Evolutionary conservation across 2,329 filamentous ascomycete species (phyloP).

Genomic region (Diplodia mutila): DNA sequence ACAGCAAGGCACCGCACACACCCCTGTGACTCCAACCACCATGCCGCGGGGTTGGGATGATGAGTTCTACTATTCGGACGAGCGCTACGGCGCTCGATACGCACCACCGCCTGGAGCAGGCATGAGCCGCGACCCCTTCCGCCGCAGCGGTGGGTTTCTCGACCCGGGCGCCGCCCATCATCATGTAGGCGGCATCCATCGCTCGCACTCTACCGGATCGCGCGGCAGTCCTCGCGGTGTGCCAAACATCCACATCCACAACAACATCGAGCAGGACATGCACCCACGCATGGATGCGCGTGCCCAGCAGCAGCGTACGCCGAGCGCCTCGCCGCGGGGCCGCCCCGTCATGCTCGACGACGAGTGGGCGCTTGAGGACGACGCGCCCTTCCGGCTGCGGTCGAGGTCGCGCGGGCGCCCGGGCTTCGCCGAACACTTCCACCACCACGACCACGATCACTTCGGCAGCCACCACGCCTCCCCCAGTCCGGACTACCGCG

Average conservation of each 20-base stretch:
- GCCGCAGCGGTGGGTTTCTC: conserved; percentile 36
- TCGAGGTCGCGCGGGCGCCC: conserved; percentile 35
- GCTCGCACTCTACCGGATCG: conserved; percentile 50
- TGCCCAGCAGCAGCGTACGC: conserved; percentile 37
- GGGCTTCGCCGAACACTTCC: conserved; percentile 34
- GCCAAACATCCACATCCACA: conserved; percentile 54
- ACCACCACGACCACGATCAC: conserved; percentile 29
- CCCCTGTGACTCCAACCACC: conserved; percentile 1
- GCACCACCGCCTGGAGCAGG: neutral
- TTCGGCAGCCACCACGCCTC: neutral
- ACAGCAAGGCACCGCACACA: neutral
- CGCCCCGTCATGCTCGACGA: conserved; percentile 37
- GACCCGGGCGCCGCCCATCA: conserved; percentile 33
- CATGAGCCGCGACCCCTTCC: conserved; percentile 26
- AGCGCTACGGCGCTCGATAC: conserved; percentile 9
- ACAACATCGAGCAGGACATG: conserved; percentile 46
- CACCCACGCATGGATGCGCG: conserved; percentile 41
- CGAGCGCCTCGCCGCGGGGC: conserved; percentile 33
- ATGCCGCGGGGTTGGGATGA: conserved; percentile 9
- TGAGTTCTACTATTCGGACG: conserved; percentile 11
- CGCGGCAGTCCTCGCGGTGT: conserved; percentile 47
- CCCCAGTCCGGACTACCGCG: conserved; percentile 31
- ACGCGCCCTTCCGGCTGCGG: conserved; percentile 34
- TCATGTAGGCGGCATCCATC: conserved; percentile 41
- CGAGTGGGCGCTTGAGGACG: conserved; percentile 42